Base-by-base conservation (phyloP, 257 asterid species). In the Sherardia arvensis region DNA sequence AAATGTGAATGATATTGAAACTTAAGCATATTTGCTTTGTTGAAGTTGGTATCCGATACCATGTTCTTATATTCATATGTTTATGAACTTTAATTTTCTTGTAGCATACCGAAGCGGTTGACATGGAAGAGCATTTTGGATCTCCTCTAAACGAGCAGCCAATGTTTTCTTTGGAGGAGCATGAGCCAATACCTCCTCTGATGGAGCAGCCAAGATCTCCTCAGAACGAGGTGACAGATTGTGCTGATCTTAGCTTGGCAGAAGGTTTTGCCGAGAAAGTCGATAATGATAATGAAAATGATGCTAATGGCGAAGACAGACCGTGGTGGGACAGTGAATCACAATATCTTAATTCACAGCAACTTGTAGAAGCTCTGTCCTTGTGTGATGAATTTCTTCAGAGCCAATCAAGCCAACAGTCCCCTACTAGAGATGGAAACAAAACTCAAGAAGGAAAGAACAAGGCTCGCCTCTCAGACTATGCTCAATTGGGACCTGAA, bases 291-390 rank as follows among this genome's bases (percentile, higher is more conserved):
- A 73, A 33, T 22, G 90, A 76, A 29, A 73, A 40, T 40, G 48
- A 40, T 8, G 48, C 48, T 40, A 14, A 60, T 70, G 86, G 64
- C 4, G 90, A 85, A 45, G 84, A 82, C 14, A 54, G 68, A 25
- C 78, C 79, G 72, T 87, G 95, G 97, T 85, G 91, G 99, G 96
- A 87, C 65, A 71, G 84, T 32, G 95, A 85, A 65, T 82, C 95
- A 3, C 95, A 84, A 28, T 71, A 49, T 73, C 66, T 92, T 45
- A 83, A 73, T 68, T 89, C 99, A 1, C 97, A 92, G 81, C 96
- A 92, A 68, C 95, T 92, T 15, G 94, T 84, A 5, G 99, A 92
- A 80, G 97, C 84, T 58, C 73, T 92, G 34, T 84, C 97, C 59
- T 69, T 87, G 5, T 85, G 89, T 23, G 97, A 85, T 21, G 96